Percentiles rank a stretch among this genome's conserved stretches.
Evolutionary conservation across 1,284 basidiomycete genomes (phyloP).

Genomic region (Sanguinoderma infundibulare): DNA sequence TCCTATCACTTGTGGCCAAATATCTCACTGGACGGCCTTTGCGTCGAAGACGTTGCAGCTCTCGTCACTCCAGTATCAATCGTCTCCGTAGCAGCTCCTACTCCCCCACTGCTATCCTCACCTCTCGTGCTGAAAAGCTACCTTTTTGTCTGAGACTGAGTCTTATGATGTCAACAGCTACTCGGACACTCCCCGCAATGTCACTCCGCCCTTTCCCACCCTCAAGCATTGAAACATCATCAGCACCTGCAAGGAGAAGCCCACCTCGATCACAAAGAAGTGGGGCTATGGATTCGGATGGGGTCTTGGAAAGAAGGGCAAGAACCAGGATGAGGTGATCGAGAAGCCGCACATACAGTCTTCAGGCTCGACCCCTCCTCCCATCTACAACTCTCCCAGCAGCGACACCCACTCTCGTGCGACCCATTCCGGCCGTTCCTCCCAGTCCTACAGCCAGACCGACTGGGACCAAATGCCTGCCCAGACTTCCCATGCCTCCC

Average conservation of each 20-base stretch:
- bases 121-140: slow-evolving; percentile 41
- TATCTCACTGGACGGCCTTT: slow-evolving; percentile 58
- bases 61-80: slow-evolving; percentile 33
- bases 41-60: slow-evolving; percentile 54
- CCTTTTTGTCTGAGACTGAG: slow-evolving; percentile 42
- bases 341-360: slow-evolving; percentile 32
- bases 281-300: slow-evolving; percentile 72
- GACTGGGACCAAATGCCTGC: neutral
- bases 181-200: slow-evolving; percentile 34
- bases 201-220: slow-evolving; percentile 27
- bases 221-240: slow-evolving; percentile 30
- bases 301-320: slow-evolving; percentile 64
- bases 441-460: slow-evolving; percentile 20
- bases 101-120: slow-evolving; percentile 45
- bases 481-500: slow-evolving; percentile 24
- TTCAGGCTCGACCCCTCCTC: slow-evolving; percentile 35
- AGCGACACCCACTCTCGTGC: slow-evolving; percentile 33
- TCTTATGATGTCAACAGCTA: slow-evolving; percentile 34
- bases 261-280: slow-evolving; percentile 39
- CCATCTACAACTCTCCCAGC: slow-evolving; percentile 41
- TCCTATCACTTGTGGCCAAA: slow-evolving; percentile 51
- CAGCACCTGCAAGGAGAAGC: slow-evolving; percentile 20
- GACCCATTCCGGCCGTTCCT: slow-evolving; percentile 36
- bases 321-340: slow-evolving; percentile 44
- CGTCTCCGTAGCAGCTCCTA: slow-evolving; percentile 35